Evolutionary conservation across 139 green algal species (phyloP).

Genomic region (Micromonas pusilla): DNA sequence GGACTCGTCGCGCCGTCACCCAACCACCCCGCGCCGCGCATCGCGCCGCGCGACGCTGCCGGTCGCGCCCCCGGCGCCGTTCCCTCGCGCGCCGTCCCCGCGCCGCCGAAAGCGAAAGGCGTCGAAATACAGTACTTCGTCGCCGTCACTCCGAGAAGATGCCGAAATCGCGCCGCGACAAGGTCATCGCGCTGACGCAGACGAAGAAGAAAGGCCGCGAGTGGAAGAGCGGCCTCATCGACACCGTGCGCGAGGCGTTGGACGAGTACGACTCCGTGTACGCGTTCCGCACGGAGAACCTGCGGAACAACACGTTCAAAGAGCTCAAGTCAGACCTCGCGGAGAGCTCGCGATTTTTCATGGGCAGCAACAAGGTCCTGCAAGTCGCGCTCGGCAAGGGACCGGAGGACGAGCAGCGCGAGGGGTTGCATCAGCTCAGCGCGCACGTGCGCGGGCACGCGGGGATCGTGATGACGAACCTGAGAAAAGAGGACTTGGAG

Average conservation of each 20-base stretch:
- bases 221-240: slow-evolving; percentile 84
- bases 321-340: slow-evolving; percentile 69
- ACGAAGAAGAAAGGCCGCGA: slow-evolving; percentile 87
- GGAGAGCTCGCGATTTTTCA: slow-evolving; percentile 65
- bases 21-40: too few species aligned
- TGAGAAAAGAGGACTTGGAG: slow-evolving; percentile 59
- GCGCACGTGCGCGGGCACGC: slow-evolving; percentile 56
- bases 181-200: slow-evolving; percentile 76
- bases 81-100: too few species aligned
- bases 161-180: slow-evolving; percentile 83
- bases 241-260: slow-evolving; percentile 53
- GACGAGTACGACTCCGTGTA: slow-evolving; percentile 73
- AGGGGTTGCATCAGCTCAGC: slow-evolving; percentile 42
- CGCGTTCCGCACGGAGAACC: slow-evolving; percentile 81
- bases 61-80: too few species aligned
- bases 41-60: too few species aligned
- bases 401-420: slow-evolving; percentile 65
- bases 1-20: too few species aligned
- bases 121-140: too few species aligned
- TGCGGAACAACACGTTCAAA: slow-evolving; percentile 91
- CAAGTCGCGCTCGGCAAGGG: slow-evolving; percentile 71
- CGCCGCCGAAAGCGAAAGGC: too few species aligned
- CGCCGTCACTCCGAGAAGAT: slow-evolving; percentile 38
- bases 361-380: slow-evolving; percentile 79
- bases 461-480: slow-evolving; percentile 82